Percentiles rank a stretch among this genome's conserved stretches.
Evolutionary conservation across 1,284 basidiomycete genomes (phyloP).

Genomic region (Moesziomyces globuligerus): DNA sequence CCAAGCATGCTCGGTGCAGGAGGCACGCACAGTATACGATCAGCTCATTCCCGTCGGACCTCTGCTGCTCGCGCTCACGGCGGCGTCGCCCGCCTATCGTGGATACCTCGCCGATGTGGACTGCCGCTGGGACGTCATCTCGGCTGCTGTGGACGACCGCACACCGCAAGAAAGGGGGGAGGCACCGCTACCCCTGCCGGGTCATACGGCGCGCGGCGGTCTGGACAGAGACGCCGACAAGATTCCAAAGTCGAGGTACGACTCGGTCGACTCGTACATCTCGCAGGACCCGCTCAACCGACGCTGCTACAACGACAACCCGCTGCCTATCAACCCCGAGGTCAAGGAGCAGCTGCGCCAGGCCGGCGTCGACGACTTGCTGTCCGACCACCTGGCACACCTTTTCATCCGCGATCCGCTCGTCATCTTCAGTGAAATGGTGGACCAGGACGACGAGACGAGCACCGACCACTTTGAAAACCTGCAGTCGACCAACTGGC

Average conservation of each 20-base stretch:
- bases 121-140: conserved; percentile 97
- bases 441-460: conserved; percentile 86
- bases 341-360: conserved; percentile 66
- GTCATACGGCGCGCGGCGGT: conserved; percentile 33
- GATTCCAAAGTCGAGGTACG: conserved; percentile 96
- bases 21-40: conserved; percentile 93
- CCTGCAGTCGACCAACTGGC: conserved; percentile 99
- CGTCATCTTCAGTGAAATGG: conserved; percentile 92
- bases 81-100: conserved; percentile 91
- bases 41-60: conserved; percentile 92
- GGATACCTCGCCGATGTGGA: conserved; percentile 96
- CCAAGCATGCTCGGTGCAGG: conserved; percentile 90
- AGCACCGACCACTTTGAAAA: conserved; percentile 99
- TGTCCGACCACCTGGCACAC: conserved; percentile 92
- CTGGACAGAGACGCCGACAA: conserved; percentile 59
- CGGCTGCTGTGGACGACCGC: conserved; percentile 94
- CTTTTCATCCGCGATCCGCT: conserved; percentile 97
- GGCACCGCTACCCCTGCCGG: conserved; percentile 63
- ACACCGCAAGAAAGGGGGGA: conserved; percentile 92
- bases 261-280: conserved; percentile 93
- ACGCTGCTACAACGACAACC: conserved; percentile 90
- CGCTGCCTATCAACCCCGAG: conserved; percentile 79
- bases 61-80: conserved; percentile 93
- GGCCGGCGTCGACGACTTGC: conserved; percentile 80
- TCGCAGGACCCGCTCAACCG: conserved; percentile 86